Evolutionary conservation across 2,329 filamentous ascomycete genomes (phyloP), one percentile per base, ranked within the genome.

Genomic region (Phialophora expanda): DNA sequence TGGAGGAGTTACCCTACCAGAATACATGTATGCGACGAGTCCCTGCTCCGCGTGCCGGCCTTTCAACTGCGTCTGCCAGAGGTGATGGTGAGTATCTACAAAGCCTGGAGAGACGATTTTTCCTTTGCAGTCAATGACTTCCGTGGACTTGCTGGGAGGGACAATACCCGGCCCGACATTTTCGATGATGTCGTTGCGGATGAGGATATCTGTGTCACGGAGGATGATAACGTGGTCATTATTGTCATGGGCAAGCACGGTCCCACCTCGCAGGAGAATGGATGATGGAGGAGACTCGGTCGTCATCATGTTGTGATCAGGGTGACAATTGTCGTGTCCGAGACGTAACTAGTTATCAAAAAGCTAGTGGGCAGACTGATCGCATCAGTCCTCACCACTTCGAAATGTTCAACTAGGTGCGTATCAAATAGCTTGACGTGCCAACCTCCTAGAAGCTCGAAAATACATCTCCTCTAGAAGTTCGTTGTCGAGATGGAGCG

Each of bases 11-110:
- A 32, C n/a, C 66, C 50, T 65, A 80, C 79, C 78, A 54, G 73
- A 70, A 4, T 75, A 68, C 72, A 81, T 73, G 66, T 82, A 82
- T 17, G 79, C 74, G 1, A 82, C 51, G 26, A 83, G 67, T 7
- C 75, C 70, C 6, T 82, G 65, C 61, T 80, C 71, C 0, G 74
- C 74, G 74, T 79, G 78, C 32, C 75, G 69, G 5, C 78, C 77
- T 64, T 78, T 79, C 53, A 78, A 67, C 51, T 77, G 73, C 0
- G 77, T 78, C 66, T 82, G 78, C 80, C 80, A 83, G 9, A 80
- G 70, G 70, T 83, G 81, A 54, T 78, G 66, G 51, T 76, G 73
- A n/a, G 74, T 76, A 55, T 75, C 70, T 22, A 76, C 70, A 69
- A 75, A 76, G 11, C 75, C 75, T 1, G 75, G 75, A 53, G 71